Evolutionary conservation across 2,329 filamentous ascomycete genomes (phyloP), one percentile per base, ranked within the genome.

Genomic region (Nemania serpens): DNA sequence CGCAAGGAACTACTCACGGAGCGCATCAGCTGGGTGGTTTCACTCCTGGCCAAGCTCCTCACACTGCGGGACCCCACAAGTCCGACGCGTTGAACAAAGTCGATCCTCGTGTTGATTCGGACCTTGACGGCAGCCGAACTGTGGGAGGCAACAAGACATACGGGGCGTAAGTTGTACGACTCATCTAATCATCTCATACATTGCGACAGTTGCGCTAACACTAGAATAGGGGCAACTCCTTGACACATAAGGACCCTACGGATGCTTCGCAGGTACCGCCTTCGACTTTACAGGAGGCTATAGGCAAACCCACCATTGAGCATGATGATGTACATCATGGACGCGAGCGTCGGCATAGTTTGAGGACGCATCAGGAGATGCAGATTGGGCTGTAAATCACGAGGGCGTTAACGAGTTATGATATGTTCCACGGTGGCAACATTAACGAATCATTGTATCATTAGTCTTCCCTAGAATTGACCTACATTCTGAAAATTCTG

Each of bases 221-320:
- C 1, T 2, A 1, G 3, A 6, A 6, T 34, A 54, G 42, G 13
- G n/a, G 18, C 12, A 25, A 62, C 22, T 25, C 61, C 9, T 41
- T 48, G 11, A 50, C 25, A 29, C 25, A 60, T 49, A 70, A 74
- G 62, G 83, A 86, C 48, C 83, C 83, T 3, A 81, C 77, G 17
- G 84, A 86, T 63, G 83, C 84, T 1, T 75, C 84, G 0, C 83
- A 86, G 68, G 83, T 85, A 0, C 83, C 84, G 1, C 84, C 84
- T 5, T 86, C 83, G 1, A 78, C 82, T 0, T 47, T 87, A 61
- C 75, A 75, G 50, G 73, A 79, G 67, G 76, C 80, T 47, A 62
- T 84, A 39, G 83, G 82, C 2, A 75, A 74, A 1, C 80, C 82
- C 0, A 55, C 69, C 1, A 69, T 83, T n/a, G 73, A 75, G 47